Evolutionary conservation across 495 filamentous ascomycete species (phyloP).

Genomic region (Aspergillus wentii): DNA sequence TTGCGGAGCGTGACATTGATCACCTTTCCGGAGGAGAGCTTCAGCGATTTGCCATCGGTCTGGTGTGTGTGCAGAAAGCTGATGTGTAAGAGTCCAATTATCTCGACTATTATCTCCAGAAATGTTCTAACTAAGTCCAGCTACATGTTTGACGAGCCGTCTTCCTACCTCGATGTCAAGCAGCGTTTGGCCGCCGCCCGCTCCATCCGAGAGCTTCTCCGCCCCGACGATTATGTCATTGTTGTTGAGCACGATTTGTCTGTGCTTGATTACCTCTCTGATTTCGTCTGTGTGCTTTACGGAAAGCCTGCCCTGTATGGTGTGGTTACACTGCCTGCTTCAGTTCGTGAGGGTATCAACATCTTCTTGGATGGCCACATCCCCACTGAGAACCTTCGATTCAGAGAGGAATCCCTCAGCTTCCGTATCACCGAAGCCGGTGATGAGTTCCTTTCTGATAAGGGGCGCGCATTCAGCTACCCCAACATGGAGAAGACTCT

Average conservation of each 20-base stretch:
- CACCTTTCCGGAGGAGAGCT: conserved; percentile 94
- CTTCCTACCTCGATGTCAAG: conserved; percentile 97
- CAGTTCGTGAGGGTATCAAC: conserved; percentile 98
- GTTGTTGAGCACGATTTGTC: conserved; percentile 99
- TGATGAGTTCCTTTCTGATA: conserved; percentile 86
- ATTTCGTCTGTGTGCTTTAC: conserved; percentile 96
- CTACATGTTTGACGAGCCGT: conserved; percentile 99
- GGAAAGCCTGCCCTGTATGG: conserved; percentile 93
- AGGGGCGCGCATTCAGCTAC: conserved; percentile 77
- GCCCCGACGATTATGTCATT: conserved; percentile 91
- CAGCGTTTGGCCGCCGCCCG: conserved; percentile 89
- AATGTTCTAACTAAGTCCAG: conserved; percentile 31
- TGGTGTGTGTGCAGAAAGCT: conserved; percentile 91
- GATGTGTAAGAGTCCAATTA: conserved; percentile 64
- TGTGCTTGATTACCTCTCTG: conserved; percentile 94
- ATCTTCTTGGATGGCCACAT: conserved; percentile 98
- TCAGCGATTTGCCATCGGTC: conserved; percentile 93
- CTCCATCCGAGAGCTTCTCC: conserved; percentile 83
- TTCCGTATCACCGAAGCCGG: conserved; percentile 92
- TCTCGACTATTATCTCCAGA: background rate
- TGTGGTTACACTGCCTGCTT: conserved; percentile 94
- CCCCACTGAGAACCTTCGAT: conserved; percentile 95
- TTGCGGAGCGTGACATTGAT: conserved; percentile 81
- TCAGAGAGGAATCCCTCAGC: conserved; percentile 93
- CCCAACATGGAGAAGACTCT: conserved; percentile 92